A percentile compares a stretch with the other conserved stretches of the same genome.
Evolutionary conservation across 805 yeast species (phyloP).

Genomic region (Cyberlindnera mycetangii): DNA sequence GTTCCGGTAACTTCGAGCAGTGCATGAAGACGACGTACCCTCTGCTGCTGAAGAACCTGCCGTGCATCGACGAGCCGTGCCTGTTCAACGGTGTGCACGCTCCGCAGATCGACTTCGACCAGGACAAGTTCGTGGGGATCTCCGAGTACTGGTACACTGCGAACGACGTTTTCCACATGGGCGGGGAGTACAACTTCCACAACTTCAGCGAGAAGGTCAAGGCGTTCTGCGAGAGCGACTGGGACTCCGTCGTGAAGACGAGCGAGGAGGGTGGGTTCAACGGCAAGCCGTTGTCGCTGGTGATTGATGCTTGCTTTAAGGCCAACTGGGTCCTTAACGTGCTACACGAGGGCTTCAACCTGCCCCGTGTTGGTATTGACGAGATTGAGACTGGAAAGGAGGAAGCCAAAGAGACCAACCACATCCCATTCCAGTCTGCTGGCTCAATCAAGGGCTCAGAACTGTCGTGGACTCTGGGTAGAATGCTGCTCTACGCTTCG

Average conservation of each 20-base stretch:
- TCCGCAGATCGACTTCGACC: conserved; percentile 76
- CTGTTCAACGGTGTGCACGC: conserved; percentile 94
- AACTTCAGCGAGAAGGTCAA: conserved; percentile 63
- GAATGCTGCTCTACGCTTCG: conserved; percentile 78
- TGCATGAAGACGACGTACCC: conserved; percentile 77
- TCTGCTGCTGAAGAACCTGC: conserved; percentile 68
- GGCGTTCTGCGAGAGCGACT: conserved; percentile 71
- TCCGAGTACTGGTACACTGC: conserved; percentile 98
- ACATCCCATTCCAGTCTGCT: conserved; percentile 78
- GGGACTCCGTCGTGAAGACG: conserved; percentile 56
- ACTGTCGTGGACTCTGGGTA: conserved; percentile 93
- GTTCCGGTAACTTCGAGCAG: conserved; percentile 74
- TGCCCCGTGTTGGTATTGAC: conserved; percentile 70
- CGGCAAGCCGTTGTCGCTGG: conserved; percentile 49
- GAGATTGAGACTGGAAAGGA: conserved; percentile 23
- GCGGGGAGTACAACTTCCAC: conserved; percentile 82
- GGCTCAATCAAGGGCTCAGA: conserved; percentile 79
- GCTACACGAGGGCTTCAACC: conserved; percentile 86
- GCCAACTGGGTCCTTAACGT: conserved; percentile 92
- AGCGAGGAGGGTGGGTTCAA: conserved; percentile 55
- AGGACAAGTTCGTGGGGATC: conserved; percentile 85
- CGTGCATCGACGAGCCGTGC: conserved; percentile 88
- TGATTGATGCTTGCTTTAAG: conserved; percentile 84
- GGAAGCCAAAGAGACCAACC: conserved; percentile 22
- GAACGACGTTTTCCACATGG: conserved; percentile 82